Evolutionary conservation across 2,329 filamentous ascomycete species (phyloP).

Genomic region (Drechslerella coelobrocha): DNA sequence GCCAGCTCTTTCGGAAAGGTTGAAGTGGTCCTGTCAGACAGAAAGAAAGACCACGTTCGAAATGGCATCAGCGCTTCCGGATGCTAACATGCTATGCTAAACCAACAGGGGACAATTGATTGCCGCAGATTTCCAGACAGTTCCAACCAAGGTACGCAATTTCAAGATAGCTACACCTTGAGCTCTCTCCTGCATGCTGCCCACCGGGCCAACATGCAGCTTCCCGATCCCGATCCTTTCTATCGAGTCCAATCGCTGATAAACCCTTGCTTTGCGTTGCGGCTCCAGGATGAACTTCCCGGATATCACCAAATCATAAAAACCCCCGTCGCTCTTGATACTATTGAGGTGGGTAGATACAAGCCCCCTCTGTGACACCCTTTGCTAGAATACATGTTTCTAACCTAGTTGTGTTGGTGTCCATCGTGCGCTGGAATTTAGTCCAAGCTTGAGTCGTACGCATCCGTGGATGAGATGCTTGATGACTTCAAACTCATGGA

Average conservation of each 20-base stretch:
- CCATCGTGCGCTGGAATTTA: neutral
- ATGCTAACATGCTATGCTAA: conserved; percentile 24
- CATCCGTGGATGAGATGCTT: conserved; percentile 28
- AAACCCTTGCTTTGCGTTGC: conserved; percentile 28
- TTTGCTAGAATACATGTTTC: neutral
- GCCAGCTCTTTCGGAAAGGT: conserved; percentile 13
- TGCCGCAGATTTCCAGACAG: conserved; percentile 32
- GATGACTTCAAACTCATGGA: conserved; percentile 44
- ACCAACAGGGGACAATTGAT: conserved; percentile 30
- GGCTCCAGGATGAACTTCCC: conserved; percentile 29
- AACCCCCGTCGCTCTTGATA: conserved; percentile 36
- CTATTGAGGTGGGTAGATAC: conserved; percentile 33
- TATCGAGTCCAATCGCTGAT: conserved; percentile 28
- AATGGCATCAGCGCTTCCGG: neutral
- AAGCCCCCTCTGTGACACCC: too few relatives aligned
- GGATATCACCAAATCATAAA: conserved; percentile 23
- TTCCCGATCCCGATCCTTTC: conserved; percentile 18
- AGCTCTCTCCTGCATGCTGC: neutral
- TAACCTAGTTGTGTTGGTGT: conserved; percentile 31
- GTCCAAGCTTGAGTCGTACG: conserved; percentile 28
- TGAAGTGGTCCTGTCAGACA: conserved; percentile 2
- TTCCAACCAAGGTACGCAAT: conserved; percentile 36
- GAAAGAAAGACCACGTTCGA: neutral
- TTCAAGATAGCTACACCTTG: neutral
- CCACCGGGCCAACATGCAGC: conserved; percentile 21